These are phyloP conservation scores for Rhizophagus prolifer DNA, from an alignment of 192 early-diverging fungal species.

Conservation along the genomic window DNA sequence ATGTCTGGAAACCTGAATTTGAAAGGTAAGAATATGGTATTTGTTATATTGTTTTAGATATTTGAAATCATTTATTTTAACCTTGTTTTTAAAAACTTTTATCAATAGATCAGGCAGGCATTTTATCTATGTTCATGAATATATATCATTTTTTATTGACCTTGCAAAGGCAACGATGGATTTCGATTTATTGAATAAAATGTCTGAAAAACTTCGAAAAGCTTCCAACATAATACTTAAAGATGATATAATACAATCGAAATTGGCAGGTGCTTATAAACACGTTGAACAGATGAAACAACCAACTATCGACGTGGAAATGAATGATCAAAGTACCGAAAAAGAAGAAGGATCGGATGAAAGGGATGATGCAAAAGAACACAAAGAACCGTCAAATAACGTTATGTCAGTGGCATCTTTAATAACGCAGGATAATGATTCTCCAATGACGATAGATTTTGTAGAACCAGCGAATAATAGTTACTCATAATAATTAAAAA, in stretches of 20 bases:
- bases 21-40: slow-evolving; percentile 51
- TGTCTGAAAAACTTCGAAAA: slow-evolving; percentile 6
- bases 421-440: slow-evolving; percentile 13
- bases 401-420: slow-evolving; percentile 15
- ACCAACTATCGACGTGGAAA: background rate
- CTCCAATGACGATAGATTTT: background rate
- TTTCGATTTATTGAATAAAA: background rate
- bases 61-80: background rate
- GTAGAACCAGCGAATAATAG: no score
- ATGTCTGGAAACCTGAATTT: slow-evolving; percentile 79
- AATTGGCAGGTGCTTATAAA: background rate
- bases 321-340: background rate
- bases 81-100: background rate
- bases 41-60: background rate
- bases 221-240: slow-evolving; percentile 13
- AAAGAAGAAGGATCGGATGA: background rate
- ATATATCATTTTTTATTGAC: slow-evolving; percentile 60
- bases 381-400: slow-evolving; percentile 3
- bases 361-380: background rate
- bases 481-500: no score
- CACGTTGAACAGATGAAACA: background rate
- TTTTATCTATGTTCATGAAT: slow-evolving; percentile 72
- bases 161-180: slow-evolving; percentile 32
- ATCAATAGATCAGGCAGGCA: slow-evolving; percentile 65
- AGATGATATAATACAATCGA: background rate